phyloP scores from a whole-genome alignment of 1,284 basidiomycete species.

The Flammula alnicola region DNA sequence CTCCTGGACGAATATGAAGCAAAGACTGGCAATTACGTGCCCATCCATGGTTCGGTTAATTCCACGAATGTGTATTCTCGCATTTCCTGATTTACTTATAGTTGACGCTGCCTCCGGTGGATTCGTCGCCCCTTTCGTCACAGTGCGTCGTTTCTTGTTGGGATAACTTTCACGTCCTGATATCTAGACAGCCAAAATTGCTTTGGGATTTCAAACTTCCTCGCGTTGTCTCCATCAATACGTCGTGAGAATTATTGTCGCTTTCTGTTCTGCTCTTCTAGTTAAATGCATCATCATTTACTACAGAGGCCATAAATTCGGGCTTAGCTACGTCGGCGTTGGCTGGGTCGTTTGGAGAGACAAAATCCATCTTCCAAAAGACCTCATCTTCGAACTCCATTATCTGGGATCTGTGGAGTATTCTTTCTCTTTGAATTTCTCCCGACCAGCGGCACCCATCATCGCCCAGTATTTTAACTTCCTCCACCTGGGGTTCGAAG shows the following conservation, averaged over 20 bases:
- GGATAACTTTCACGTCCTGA: background rate
- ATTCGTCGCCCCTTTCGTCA: slow-evolving; percentile 85
- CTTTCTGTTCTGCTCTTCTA: background rate
- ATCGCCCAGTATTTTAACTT: slow-evolving; percentile 94
- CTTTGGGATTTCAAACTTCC: slow-evolving; percentile 88
- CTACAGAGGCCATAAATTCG: slow-evolving; percentile 83
- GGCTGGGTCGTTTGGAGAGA: slow-evolving; percentile 90
- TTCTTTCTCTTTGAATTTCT: slow-evolving; percentile 94
- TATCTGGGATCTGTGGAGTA: slow-evolving; percentile 70
- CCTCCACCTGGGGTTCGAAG: slow-evolving; percentile 83
- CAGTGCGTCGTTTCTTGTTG: slow-evolving; percentile 33
- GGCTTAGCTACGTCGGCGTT: slow-evolving; percentile 85
- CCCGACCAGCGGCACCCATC: slow-evolving; percentile 88
- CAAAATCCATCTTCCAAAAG: slow-evolving; percentile 79
- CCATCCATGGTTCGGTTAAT: slow-evolving; percentile 73
- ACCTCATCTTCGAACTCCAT: slow-evolving; percentile 93
- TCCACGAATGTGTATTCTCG: slow-evolving; percentile 26
- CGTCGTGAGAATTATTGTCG: slow-evolving; percentile 49
- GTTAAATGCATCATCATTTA: background rate
- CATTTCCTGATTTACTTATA: slow-evolving; percentile 27
- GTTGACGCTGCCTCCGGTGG: slow-evolving; percentile 84
- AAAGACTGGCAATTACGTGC: slow-evolving; percentile 79
- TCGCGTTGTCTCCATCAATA: slow-evolving; percentile 89
- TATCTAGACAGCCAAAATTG: slow-evolving; percentile 62
- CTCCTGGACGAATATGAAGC: slow-evolving; percentile 86